Conservation (phyloP, 805 yeast species). For the Saccharomycopsis oosterbeekiorum region DNA sequence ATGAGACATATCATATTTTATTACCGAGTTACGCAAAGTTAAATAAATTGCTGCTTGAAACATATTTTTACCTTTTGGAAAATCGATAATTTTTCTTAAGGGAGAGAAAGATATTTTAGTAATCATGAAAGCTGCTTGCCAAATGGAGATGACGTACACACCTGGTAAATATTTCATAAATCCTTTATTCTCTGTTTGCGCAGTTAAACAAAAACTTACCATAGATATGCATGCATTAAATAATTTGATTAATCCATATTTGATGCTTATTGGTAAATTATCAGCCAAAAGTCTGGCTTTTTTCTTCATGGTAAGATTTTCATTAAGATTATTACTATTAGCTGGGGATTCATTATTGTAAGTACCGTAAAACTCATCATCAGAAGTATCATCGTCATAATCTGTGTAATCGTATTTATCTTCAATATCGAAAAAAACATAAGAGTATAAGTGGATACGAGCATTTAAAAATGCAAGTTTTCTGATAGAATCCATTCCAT, state of each 20-base stretch:
- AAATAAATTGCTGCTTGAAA: conserved; percentile 58
- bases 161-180: conserved; percentile 77
- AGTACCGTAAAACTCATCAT: conserved; percentile 23
- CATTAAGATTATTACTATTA: background rate
- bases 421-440: conserved; percentile 59
- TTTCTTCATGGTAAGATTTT: background rate
- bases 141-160: conserved; percentile 66
- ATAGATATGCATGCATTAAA: conserved; percentile 73
- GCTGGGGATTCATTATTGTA: background rate
- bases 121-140: conserved; percentile 89
- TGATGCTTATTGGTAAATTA: conserved; percentile 41
- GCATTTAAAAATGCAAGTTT: conserved; percentile 61
- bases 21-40: conserved; percentile 70
- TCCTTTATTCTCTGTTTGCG: conserved; percentile 47
- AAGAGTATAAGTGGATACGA: conserved; percentile 72
- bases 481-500: conserved; percentile 55
- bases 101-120: conserved; percentile 73
- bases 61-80: conserved; percentile 58
- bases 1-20: conserved; percentile 87
- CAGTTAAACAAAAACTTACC: conserved; percentile 53
- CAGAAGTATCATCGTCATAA: conserved; percentile 22
- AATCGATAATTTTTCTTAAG: conserved; percentile 54
- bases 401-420: background rate
- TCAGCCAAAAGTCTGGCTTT: background rate
- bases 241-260: conserved; percentile 63